Conservation (phyloP, 805 yeast species). For the Starmerella apicola region DNA sequence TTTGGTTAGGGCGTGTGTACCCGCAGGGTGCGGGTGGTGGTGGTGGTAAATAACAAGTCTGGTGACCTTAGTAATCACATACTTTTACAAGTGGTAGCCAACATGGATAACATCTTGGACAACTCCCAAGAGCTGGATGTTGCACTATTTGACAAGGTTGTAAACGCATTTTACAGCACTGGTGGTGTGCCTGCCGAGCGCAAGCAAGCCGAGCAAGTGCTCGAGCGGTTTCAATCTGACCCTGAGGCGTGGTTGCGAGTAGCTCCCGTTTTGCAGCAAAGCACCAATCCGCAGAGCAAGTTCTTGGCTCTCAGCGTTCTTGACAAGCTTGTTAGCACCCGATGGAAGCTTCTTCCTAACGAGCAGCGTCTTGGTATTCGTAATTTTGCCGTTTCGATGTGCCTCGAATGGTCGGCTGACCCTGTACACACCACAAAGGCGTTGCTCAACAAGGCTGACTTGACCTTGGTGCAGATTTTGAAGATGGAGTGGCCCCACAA, state of each 20-base stretch:
- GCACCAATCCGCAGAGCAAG: constrained; percentile 69
- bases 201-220: constrained; percentile 30
- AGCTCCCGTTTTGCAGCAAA: constrained; percentile 73
- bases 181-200: constrained; percentile 34
- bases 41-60: no score
- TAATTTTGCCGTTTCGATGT: constrained; percentile 87
- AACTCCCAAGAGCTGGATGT: constrained; percentile 77
- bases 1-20: no score
- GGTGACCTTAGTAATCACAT: no score
- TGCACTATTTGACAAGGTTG: constrained; percentile 66
- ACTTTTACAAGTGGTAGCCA: not conserved
- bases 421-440: constrained; percentile 54
- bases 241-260: constrained; percentile 94
- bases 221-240: constrained; percentile 64
- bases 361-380: constrained; percentile 87
- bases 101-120: constrained; percentile 80
- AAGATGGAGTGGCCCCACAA: constrained; percentile 99
- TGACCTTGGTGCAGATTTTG: constrained; percentile 83
- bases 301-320: constrained; percentile 82
- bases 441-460: constrained; percentile 80
- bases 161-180: constrained; percentile 78
- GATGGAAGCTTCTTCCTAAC: constrained; percentile 86
- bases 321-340: constrained; percentile 77
- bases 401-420: constrained; percentile 78
- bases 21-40: no score